Percentiles rank a stretch among this genome's conserved stretches.
phyloP scores from a whole-genome alignment of 192 early-diverging fungal species.

The Coemansia sp. region DNA sequence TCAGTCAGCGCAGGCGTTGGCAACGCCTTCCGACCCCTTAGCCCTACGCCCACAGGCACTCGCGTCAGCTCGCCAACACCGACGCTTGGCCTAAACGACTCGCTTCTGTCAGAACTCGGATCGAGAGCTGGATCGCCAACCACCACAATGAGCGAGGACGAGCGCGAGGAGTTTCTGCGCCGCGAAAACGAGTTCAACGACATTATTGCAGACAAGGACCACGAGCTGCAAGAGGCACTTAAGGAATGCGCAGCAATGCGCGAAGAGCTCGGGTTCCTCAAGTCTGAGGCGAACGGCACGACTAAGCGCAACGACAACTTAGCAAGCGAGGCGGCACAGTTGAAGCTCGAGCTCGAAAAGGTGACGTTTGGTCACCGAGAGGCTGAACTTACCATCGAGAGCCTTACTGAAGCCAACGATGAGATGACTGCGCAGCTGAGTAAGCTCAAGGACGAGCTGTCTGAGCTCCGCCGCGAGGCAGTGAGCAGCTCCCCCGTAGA shows the following conservation, averaged over 20 bases:
- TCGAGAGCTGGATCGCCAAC: constrained; percentile 71
- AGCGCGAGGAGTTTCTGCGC: constrained; percentile 91
- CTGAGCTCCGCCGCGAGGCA: constrained; percentile 55
- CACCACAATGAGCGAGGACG: constrained; percentile 78
- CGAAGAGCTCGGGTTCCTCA: constrained; percentile 74
- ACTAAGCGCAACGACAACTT: constrained; percentile 75
- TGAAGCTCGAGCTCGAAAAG: constrained; percentile 87
- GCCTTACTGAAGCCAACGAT: constrained; percentile 80
- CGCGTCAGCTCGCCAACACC: constrained; percentile 49
- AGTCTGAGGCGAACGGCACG: constrained; percentile 61
- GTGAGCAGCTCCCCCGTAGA: constrained; percentile 13
- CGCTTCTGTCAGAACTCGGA: constrained; percentile 49
- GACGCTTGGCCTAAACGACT: constrained; percentile 44
- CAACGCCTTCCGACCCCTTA: constrained; percentile 28
- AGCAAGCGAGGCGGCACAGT: constrained; percentile 68
- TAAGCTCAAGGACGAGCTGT: constrained; percentile 67
- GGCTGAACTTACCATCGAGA: constrained; percentile 84
- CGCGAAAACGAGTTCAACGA: constrained; percentile 97
- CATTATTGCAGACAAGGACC: constrained; percentile 89
- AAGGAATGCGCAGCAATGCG: constrained; percentile 64
- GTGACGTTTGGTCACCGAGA: constrained; percentile 89
- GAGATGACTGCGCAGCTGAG: constrained; percentile 80
- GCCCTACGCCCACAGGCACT: constrained; percentile 43
- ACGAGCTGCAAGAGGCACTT: constrained; percentile 68
- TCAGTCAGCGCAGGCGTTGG: constrained; percentile 53